Conservation (phyloP, 129 eudicot genomes). For the Flaveria ramosissima region DNA sequence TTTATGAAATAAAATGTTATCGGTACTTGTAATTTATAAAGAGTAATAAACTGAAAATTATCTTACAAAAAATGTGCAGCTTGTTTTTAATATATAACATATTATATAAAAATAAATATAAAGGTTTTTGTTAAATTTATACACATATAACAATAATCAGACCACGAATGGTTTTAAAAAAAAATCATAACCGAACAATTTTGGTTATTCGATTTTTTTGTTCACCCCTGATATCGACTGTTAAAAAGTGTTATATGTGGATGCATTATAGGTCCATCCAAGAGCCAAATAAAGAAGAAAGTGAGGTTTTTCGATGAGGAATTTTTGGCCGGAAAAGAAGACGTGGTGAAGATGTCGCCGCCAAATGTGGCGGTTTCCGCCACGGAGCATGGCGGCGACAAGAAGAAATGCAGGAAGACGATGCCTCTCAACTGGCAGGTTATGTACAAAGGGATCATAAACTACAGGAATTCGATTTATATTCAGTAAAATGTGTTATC, state of each 20-base stretch:
- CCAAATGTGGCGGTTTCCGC: constrained; percentile 5
- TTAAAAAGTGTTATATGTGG: background rate
- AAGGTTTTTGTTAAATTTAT: too few relatives aligned
- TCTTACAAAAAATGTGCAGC: too few relatives aligned
- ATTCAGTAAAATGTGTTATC: constrained; percentile 20
- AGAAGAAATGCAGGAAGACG: constrained; percentile 37
- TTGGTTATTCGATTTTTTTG: too few relatives aligned
- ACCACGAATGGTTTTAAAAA: background rate
- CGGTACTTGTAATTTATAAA: too few relatives aligned
- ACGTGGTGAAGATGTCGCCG: background rate
- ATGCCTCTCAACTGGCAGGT: constrained; percentile 85
- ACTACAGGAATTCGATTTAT: constrained; percentile 44
- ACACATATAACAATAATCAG: too few relatives aligned
- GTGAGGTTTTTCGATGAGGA: constrained; percentile 53
- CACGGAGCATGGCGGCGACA: constrained; percentile 25
- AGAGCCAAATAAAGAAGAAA: constrained; percentile 59
- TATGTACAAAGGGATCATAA: constrained; percentile 74
- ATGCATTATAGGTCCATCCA: constrained; percentile 38
- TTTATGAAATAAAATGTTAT: too few relatives aligned
- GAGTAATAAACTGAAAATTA: too few relatives aligned
- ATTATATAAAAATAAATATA: too few relatives aligned
- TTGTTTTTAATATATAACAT: too few relatives aligned
- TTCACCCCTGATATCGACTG: too few relatives aligned
- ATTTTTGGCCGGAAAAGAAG: constrained; percentile 16
- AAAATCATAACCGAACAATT: too few relatives aligned